These are phyloP conservation scores for Trichosporon sp. DNA, from an alignment of 1,284 basidiomycete genomes.

Conservation along the genomic window DNA sequence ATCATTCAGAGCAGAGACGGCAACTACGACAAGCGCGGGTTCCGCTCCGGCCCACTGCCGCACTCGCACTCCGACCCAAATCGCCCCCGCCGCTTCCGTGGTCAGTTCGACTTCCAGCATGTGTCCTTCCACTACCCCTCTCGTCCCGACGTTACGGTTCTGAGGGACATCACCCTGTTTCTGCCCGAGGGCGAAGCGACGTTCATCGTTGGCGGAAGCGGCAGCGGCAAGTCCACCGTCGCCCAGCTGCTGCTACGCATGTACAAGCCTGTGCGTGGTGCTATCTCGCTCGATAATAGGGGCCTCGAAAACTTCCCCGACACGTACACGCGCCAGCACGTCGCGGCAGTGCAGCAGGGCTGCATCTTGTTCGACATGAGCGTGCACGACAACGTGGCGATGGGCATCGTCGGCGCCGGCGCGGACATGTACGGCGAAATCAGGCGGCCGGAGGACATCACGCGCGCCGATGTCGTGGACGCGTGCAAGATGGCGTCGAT, in stretches of 20 bases:
- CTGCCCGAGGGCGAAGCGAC: conserved; percentile 84
- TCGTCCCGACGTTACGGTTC: conserved; percentile 60
- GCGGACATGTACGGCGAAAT: conserved; percentile 44
- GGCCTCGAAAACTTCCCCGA: conserved; percentile 74
- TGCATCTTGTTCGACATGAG: conserved; percentile 77
- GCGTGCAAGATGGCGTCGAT: conserved; percentile 85
- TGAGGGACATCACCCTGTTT: conserved; percentile 61
- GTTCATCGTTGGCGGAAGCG: conserved; percentile 88
- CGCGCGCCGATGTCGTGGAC: conserved; percentile 70
- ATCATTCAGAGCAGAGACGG: conserved; percentile 57
- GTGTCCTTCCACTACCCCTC: conserved; percentile 87
- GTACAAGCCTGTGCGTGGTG: conserved; percentile 68
- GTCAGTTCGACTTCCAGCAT: conserved; percentile 75
- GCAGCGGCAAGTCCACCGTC: conserved; percentile 91
- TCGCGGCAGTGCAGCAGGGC: conserved; percentile 77
- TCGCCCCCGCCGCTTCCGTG: conserved; percentile 63
- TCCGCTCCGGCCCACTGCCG: neutral
- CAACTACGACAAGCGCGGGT: neutral
- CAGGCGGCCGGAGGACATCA: conserved; percentile 59
- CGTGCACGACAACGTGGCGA: conserved; percentile 85
- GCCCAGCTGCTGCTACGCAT: conserved; percentile 78
- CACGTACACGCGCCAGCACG: conserved; percentile 70
- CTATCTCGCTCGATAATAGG: conserved; percentile 79
- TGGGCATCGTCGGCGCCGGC: conserved; percentile 68
- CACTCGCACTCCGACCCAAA: neutral